Evolutionary conservation across 805 yeast species (phyloP).

Genomic region (Saturnispora galanensis): DNA sequence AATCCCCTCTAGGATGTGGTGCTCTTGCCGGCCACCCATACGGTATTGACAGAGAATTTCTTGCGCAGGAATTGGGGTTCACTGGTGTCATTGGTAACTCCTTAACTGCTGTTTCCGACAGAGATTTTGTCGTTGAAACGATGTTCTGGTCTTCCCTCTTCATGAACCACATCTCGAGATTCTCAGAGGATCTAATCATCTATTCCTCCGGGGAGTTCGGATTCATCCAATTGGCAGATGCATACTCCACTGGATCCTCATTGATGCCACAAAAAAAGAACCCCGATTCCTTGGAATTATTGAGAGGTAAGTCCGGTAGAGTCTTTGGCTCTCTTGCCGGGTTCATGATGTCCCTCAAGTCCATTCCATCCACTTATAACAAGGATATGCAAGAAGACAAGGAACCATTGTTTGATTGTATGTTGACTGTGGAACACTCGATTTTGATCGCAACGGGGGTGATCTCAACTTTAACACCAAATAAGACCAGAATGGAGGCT

Average conservation of each 20-base stretch:
- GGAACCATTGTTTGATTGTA: constrained; percentile 92
- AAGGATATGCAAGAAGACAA: constrained; percentile 99
- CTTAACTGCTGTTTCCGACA: constrained; percentile 90
- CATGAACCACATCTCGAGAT: constrained; percentile 91
- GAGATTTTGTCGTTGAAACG: constrained; percentile 94
- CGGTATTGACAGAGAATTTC: constrained; percentile 90
- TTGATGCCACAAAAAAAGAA: constrained; percentile 99
- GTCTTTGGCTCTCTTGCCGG: constrained; percentile 94
- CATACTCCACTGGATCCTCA: constrained; percentile 96
- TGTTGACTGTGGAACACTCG: constrained; percentile 89
- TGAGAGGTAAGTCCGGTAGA: constrained; percentile 96
- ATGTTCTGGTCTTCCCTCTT: constrained; percentile 92
- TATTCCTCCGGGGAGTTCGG: constrained; percentile 98
- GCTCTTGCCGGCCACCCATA: constrained; percentile 99
- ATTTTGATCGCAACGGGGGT: constrained; percentile 94
- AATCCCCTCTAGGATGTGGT: constrained; percentile 91
- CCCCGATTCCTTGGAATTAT: constrained; percentile 89
- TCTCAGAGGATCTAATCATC: constrained; percentile 89
- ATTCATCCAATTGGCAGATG: constrained; percentile 86
- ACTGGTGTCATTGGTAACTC: constrained; percentile 88
- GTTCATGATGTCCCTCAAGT: constrained; percentile 89
- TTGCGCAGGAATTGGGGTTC: constrained; percentile 76
- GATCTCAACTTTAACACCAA: constrained; percentile 70
- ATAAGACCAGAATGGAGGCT: constrained; percentile 66
- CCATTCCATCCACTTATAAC: constrained; percentile 96